Conservation (phyloP, 306 rosid genomes). For the Quercus suber region DNA sequence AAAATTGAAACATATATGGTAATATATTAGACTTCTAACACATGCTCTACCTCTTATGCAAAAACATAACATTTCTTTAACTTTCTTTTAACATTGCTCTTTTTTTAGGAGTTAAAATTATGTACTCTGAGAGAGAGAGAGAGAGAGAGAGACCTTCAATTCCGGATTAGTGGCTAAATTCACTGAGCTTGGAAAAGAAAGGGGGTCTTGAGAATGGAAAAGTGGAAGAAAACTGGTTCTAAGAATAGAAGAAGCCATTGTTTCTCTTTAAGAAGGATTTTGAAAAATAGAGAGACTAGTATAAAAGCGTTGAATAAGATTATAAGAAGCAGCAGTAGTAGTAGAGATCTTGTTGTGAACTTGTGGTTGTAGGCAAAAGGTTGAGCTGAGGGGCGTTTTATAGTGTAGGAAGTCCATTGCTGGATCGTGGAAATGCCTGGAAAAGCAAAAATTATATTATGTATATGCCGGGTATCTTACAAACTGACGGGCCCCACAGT, state of each 20-base stretch:
- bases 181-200: constrained; percentile 2
- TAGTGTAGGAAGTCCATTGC: not conserved
- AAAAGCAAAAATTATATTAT: too few species aligned
- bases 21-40: not conserved
- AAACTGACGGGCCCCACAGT: too few species aligned
- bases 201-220: constrained; percentile 20
- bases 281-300: not conserved
- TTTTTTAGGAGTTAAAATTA: not conserved
- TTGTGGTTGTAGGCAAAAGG: not conserved
- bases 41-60: not conserved
- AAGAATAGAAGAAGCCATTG: constrained; percentile 42
- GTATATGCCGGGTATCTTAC: too few species aligned
- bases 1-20: not conserved
- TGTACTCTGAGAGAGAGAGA: not conserved
- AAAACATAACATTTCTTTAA: not conserved
- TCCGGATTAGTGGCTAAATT: not conserved
- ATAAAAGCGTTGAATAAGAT: too few species aligned
- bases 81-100: too few species aligned
- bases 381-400: not conserved
- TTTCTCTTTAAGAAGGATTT: not conserved
- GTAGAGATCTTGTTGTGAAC: not conserved
- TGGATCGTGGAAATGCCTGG: too few species aligned
- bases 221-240: constrained; percentile 29
- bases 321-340: too few species aligned
- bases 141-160: constrained; percentile 22